A percentile compares a stretch with the other conserved stretches of the same genome.
Conservation (phyloP, 345 rosid species). For the Odontarrhena argentea region DNA sequence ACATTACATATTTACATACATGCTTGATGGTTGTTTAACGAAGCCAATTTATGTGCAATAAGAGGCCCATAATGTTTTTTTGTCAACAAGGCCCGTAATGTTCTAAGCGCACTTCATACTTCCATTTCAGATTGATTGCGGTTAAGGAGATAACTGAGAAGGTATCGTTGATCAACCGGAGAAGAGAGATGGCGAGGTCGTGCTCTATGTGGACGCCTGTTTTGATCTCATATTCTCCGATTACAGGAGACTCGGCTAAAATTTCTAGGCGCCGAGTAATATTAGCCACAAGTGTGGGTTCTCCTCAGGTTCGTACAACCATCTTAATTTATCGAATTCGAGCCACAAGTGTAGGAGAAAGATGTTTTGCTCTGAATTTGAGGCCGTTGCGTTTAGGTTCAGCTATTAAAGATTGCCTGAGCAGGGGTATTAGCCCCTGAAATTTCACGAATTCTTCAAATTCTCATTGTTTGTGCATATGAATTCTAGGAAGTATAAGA, state of each 20-base stretch:
- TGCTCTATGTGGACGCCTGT: constrained; percentile 31
- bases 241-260: constrained; percentile 32
- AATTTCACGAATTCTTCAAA: neutral
- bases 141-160: neutral
- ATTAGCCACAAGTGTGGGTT: constrained; percentile 29
- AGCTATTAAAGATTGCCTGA: neutral
- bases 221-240: constrained; percentile 24
- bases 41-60: constrained; percentile 15
- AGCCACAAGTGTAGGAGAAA: neutral
- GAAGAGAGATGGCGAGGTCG: constrained; percentile 39
- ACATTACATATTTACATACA: neutral
- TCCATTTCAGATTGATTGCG: constrained; percentile 12
- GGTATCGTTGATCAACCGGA: constrained; percentile 15
- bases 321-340: constrained; percentile 1
- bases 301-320: constrained; percentile 38
- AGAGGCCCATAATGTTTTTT: constrained; percentile 6
- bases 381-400: constrained; percentile 7
- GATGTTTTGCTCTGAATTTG: neutral
- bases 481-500: neutral
- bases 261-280: constrained; percentile 21
- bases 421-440: neutral
- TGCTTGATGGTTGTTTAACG: neutral
- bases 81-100: neutral
- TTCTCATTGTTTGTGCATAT: neutral
- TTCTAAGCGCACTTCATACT: neutral